Evolutionary conservation across 768 basidiomycete genomes (phyloP), one percentile per base, ranked within the genome.

Genomic region (Suillus subaureus): DNA sequence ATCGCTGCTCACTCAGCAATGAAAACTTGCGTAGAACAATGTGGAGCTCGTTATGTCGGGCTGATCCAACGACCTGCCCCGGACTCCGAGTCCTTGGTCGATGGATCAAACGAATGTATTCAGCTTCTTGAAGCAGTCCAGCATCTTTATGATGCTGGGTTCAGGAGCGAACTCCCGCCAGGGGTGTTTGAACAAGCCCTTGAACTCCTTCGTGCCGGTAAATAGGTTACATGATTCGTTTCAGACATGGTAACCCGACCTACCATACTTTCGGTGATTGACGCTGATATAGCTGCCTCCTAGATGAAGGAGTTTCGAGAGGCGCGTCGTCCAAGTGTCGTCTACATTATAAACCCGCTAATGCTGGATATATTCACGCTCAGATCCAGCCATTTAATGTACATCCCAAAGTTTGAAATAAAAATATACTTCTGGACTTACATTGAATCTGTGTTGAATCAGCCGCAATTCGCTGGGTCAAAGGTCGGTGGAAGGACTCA

Each of bases 1-100:
- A 73, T 78, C 35, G 71, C 75, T 0, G 77, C 77, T 3, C 77
- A 78, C 49, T 77, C 77, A 7, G 77, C 78, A n/a, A 67, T 78
- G 68, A 75, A 78, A 61, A 70, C 71, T 12, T 78, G 75, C 58
- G 42, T 78, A 49, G 76, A 77, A 57, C 77, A 79, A 13, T 75
- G 77, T 26, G 77, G 77, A 2, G 78, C 76, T 11, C 74, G 76
- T 43, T 64, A 72, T 9, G 67, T 77, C 37, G 65, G 66, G 21
- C 66, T 77, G 28, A 69, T 77, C 37, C 76, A 73, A 28, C 78
- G 77, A 39, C 77, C 77, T n/a, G 71, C 72, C 63, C 67, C 70
- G 18, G 40, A 31, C 28, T 6, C 57, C 31, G 31, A 33, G 31
- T 33, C 35, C 12, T 60, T 23, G 58, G 40, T 31, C 31, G 58